Evolutionary conservation across 805 yeast genomes (phyloP).

Genomic region (Candida bentonensis): DNA sequence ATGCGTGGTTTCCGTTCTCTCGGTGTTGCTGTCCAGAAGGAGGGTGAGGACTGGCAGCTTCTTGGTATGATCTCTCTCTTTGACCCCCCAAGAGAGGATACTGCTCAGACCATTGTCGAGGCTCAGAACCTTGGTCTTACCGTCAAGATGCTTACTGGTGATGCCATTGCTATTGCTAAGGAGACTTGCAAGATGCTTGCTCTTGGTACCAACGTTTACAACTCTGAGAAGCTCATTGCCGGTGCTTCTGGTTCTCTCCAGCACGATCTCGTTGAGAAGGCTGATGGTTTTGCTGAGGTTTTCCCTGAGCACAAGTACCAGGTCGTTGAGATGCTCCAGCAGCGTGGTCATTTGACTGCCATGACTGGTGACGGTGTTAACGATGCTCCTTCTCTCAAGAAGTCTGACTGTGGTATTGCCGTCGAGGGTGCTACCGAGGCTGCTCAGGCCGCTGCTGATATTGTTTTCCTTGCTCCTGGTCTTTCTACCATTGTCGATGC

Average conservation of each 20-base stretch:
- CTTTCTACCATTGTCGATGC: slow-evolving; percentile 90
- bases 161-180: slow-evolving; percentile 97
- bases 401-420: slow-evolving; percentile 94
- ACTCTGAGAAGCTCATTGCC: slow-evolving; percentile 91
- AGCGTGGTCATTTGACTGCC: slow-evolving; percentile 94
- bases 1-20: slow-evolving; percentile 96
- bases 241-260: slow-evolving; percentile 96
- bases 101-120: slow-evolving; percentile 89
- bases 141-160: slow-evolving; percentile 97
- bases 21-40: slow-evolving; percentile 98
- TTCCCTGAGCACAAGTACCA: slow-evolving; percentile 97
- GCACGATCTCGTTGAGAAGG: slow-evolving; percentile 95
- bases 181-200: slow-evolving; percentile 97
- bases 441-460: slow-evolving; percentile 94
- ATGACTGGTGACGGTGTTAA: slow-evolving; percentile 99
- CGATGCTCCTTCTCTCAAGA: slow-evolving; percentile 95
- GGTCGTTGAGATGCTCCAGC: slow-evolving; percentile 89
- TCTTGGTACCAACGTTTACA: slow-evolving; percentile 90
- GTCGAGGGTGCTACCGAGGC: slow-evolving; percentile 97
- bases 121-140: slow-evolving; percentile 87
- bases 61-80: slow-evolving; percentile 96
- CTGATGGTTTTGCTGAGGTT: slow-evolving; percentile 97
- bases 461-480: slow-evolving; percentile 92
- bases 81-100: slow-evolving; percentile 98
- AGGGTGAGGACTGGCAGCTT: slow-evolving; percentile 97